Conservation (phyloP, 1,139 yeast species). For the Candida sp. region DNA sequence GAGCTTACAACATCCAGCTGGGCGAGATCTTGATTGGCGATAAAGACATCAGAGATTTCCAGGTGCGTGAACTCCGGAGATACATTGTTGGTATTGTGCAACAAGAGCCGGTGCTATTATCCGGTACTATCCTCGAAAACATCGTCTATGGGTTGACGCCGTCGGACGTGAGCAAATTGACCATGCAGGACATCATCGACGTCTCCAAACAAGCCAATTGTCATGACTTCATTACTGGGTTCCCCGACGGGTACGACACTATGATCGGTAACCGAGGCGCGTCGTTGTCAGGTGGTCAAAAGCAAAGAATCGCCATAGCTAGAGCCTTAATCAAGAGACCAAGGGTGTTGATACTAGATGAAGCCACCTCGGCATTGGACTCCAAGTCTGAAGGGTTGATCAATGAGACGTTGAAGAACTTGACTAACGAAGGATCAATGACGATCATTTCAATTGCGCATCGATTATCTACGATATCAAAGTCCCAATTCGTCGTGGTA, state of each 20-base stretch:
- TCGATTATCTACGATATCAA: slow-evolving; percentile 77
- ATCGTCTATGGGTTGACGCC: slow-evolving; percentile 75
- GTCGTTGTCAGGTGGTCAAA: slow-evolving; percentile 82
- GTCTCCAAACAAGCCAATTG: slow-evolving; percentile 58
- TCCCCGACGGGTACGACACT: slow-evolving; percentile 60
- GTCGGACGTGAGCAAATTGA: slow-evolving; percentile 43
- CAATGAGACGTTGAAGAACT: slow-evolving; percentile 60
- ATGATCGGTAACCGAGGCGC: slow-evolving; percentile 62
- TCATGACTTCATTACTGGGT: slow-evolving; percentile 53
- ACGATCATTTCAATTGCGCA: slow-evolving; percentile 95
- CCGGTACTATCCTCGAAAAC: slow-evolving; percentile 81
- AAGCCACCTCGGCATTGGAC: slow-evolving; percentile 82
- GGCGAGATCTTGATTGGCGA: slow-evolving; percentile 77
- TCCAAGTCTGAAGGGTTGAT: slow-evolving; percentile 73
- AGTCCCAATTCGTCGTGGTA: slow-evolving; percentile 61
- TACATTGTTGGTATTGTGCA: slow-evolving; percentile 80
- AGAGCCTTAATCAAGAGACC: slow-evolving; percentile 76
- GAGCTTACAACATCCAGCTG: slow-evolving; percentile 61
- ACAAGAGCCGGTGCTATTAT: slow-evolving; percentile 84
- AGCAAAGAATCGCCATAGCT: slow-evolving; percentile 89
- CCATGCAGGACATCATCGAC: slow-evolving; percentile 44
- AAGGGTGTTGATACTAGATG: slow-evolving; percentile 66
- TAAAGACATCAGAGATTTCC: slow-evolving; percentile 61
- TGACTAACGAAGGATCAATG: slow-evolving; percentile 60
- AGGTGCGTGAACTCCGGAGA: slow-evolving; percentile 73